Evolutionary conservation across 257 asterid species (phyloP).

Genomic region (Scutellaria minor): DNA sequence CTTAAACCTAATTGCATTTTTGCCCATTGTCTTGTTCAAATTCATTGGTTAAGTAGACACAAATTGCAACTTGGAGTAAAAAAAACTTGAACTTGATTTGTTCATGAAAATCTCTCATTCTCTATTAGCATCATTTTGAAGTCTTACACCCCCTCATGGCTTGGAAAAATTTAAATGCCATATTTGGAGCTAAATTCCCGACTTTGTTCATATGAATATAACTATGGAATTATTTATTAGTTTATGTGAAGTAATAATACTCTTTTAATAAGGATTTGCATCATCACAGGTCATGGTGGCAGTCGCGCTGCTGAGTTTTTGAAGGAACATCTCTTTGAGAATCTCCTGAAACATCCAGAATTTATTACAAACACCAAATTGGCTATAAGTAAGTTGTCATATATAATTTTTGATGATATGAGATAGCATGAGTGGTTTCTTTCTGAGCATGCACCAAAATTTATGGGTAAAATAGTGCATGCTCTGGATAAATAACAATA

Average conservation of each 20-base stretch:
- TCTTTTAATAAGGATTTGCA: constrained; percentile 38
- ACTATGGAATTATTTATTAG: neutral
- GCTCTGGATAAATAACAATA: neutral
- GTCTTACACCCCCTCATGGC: constrained; percentile 11
- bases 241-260: constrained; percentile 27
- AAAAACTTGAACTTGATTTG: constrained; percentile 18
- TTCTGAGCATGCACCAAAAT: no score
- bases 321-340: constrained; percentile 90
- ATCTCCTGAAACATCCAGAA: constrained; percentile 84
- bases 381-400: constrained; percentile 85
- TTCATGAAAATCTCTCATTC: constrained; percentile 16
- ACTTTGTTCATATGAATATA: constrained; percentile 11
- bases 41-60: constrained; percentile 9
- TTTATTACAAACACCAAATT: constrained; percentile 65
- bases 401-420: constrained; percentile 15
- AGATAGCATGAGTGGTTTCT: constrained; percentile 22
- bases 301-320: constrained; percentile 96
- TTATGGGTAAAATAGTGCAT: neutral
- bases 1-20: constrained; percentile 11
- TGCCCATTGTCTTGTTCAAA: constrained; percentile 5
- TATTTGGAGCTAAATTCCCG: constrained; percentile 9
- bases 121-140: constrained; percentile 13
- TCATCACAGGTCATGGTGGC: constrained; percentile 94
- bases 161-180: constrained; percentile 13
- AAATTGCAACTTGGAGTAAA: constrained; percentile 1